Conservation (phyloP, 208 protist genomes). For the Tritrichomonas foetus region DNA sequence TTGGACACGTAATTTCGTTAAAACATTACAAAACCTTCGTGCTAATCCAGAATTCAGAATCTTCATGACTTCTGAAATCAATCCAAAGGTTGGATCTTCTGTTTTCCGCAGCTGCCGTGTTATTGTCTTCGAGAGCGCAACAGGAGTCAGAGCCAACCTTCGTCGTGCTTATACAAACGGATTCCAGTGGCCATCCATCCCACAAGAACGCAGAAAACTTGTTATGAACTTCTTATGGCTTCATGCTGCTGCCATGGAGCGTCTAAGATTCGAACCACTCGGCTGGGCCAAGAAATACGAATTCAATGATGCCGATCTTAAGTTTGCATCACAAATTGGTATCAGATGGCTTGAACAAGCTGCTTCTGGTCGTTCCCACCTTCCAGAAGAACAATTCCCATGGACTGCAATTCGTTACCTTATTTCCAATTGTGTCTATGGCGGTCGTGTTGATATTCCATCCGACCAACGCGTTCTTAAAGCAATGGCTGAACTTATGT, state of each 20-base stretch:
- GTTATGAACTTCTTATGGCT: not conserved
- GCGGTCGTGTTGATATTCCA: not conserved
- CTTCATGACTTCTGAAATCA: constrained; percentile 88
- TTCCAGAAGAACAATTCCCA: not conserved
- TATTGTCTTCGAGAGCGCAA: constrained; percentile 80
- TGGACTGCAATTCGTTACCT: not conserved
- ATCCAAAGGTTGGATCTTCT: constrained; percentile 55
- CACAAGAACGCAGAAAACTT: constrained; percentile 32
- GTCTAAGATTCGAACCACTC: constrained; percentile 50
- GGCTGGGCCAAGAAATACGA: constrained; percentile 96
- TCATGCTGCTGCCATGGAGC: constrained; percentile 48
- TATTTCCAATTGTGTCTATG: not conserved
- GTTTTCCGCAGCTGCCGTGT: constrained; percentile 45
- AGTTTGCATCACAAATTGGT: constrained; percentile 75
- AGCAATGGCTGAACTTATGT: not conserved
- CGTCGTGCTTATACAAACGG: constrained; percentile 60
- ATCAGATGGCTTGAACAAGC: constrained; percentile 19
- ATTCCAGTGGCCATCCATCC: constrained; percentile 56
- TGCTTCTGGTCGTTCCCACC: not conserved
- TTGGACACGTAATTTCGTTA: constrained; percentile 85
- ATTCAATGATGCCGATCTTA: constrained; percentile 90
- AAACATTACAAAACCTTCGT: constrained; percentile 77
- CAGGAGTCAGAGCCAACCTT: constrained; percentile 82
- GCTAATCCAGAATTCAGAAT: constrained; percentile 76
- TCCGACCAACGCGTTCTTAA: not conserved